Conservation (phyloP, 83 land plant genomes). For the Larix sibirica region DNA sequence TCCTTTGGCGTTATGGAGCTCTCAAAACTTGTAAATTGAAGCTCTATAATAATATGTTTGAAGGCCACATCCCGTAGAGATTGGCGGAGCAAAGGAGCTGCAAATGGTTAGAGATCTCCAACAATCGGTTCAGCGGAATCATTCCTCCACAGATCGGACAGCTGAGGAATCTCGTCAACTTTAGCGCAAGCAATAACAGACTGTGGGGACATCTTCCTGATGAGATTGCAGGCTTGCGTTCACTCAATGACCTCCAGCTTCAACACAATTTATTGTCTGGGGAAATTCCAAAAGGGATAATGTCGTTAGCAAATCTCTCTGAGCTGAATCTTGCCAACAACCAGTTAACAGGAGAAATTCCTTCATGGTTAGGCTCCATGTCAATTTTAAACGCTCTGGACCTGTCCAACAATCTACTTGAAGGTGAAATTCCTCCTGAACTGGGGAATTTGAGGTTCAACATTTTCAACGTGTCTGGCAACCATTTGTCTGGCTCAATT, state of each 20-base stretch:
- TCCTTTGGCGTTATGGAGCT: constrained; percentile 12
- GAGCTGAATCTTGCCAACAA: no score
- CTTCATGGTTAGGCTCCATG: no score
- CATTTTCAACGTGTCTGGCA: constrained; percentile 18
- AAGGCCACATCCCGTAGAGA: constrained; percentile 7
- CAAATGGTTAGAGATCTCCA: constrained; percentile 17
- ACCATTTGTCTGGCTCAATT: constrained; percentile 17
- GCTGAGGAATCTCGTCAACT: no score
- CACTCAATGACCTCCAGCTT: no score
- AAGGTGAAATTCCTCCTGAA: constrained; percentile 27
- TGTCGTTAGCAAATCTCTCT: no score
- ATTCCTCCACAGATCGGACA: no score
- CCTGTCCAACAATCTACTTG: constrained; percentile 16
- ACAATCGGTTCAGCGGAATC: constrained; percentile 32
- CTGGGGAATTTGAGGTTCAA: constrained; percentile 6
- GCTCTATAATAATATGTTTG: constrained; percentile 3
- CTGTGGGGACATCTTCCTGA: constrained; percentile 34
- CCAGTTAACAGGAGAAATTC: no score
- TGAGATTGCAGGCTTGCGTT: no score
- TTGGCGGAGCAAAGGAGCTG: constrained; percentile 1
- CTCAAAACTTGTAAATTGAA: neutral
- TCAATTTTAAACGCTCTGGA: constrained; percentile 16
- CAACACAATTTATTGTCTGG: no score
- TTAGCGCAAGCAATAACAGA: no score
- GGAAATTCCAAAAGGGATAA: no score